phyloP scores from a whole-genome alignment of 331 rosid species.

The Malus hybrid region DNA sequence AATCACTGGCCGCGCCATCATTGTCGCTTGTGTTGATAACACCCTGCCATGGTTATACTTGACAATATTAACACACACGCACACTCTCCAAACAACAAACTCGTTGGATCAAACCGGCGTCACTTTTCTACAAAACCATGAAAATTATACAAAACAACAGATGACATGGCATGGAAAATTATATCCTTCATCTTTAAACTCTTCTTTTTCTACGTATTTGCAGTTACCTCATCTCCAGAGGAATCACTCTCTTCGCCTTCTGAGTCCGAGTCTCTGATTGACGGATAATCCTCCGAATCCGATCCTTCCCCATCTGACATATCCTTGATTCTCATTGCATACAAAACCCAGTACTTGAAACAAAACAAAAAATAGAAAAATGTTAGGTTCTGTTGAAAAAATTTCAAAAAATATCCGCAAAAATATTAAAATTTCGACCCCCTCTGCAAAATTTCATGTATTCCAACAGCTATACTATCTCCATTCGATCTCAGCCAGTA shows the following conservation, averaged over 20 bases:
- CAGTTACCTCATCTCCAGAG: slow-evolving; percentile 28
- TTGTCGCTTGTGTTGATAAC: background rate
- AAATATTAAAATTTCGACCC: no score
- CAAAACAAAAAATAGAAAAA: no score
- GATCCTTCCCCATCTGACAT: slow-evolving; percentile 32
- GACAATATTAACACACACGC: slow-evolving; percentile 6
- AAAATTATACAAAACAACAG: no score
- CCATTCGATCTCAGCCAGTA: no score
- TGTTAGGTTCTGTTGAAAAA: no score
- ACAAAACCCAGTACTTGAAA: no score
- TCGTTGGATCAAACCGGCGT: background rate
- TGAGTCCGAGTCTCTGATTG: slow-evolving; percentile 36
- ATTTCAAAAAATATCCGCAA: no score
- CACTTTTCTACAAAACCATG: background rate
- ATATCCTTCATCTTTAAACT: background rate
- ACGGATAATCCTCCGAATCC: slow-evolving; percentile 22
- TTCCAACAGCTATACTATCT: no score
- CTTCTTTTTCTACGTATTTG: background rate
- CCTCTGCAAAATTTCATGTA: no score
- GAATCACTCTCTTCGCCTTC: slow-evolving; percentile 26
- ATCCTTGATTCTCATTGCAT: slow-evolving; percentile 18
- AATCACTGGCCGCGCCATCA: slow-evolving; percentile 6
- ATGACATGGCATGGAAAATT: no score
- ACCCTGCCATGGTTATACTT: slow-evolving; percentile 37
- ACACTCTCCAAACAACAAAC: background rate